Conservation (phyloP, 768 basidiomycete genomes). For the Fibroporia radiculosa region DNA sequence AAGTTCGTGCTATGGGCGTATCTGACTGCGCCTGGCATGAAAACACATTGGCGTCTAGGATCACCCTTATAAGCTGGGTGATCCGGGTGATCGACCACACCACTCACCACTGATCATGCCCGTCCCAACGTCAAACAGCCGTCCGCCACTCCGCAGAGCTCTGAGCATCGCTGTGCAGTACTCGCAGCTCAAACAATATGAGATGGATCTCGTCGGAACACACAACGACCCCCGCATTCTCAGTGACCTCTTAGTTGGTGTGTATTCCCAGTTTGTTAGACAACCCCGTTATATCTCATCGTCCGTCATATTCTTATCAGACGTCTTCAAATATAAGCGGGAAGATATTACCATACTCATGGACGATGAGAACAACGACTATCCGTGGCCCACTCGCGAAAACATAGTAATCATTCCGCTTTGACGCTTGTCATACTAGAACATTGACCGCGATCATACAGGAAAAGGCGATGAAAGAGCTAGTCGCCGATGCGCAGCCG, state of each 20-base stretch:
- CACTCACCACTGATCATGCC: conserved; percentile 3
- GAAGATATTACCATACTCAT: conserved; percentile 37
- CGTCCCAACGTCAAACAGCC: neutral
- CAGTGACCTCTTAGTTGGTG: conserved; percentile 30
- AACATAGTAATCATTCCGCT: conserved; percentile 33
- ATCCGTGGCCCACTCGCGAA: conserved; percentile 31
- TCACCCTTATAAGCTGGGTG: no score
- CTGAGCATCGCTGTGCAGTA: conserved; percentile 12
- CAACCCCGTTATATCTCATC: neutral
- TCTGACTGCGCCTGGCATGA: no score
- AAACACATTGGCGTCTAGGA: no score
- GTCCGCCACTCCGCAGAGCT: conserved; percentile 4
- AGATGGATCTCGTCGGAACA: conserved; percentile 23
- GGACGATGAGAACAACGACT: conserved; percentile 21
- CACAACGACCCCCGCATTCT: conserved; percentile 32
- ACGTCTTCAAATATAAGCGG: conserved; percentile 29
- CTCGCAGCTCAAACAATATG: neutral
- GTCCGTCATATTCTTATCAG: conserved; percentile 15
- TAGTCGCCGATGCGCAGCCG: conserved; percentile 35
- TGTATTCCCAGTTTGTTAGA: neutral
- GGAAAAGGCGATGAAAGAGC: conserved; percentile 29
- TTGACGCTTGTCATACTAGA: neutral
- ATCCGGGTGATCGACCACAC: no score
- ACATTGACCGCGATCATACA: conserved; percentile 23
- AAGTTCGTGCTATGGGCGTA: no score